These are phyloP conservation scores for Annulohypoxylon moriforme DNA, from an alignment of 495 filamentous ascomycete genomes.

Conservation along the genomic window DNA sequence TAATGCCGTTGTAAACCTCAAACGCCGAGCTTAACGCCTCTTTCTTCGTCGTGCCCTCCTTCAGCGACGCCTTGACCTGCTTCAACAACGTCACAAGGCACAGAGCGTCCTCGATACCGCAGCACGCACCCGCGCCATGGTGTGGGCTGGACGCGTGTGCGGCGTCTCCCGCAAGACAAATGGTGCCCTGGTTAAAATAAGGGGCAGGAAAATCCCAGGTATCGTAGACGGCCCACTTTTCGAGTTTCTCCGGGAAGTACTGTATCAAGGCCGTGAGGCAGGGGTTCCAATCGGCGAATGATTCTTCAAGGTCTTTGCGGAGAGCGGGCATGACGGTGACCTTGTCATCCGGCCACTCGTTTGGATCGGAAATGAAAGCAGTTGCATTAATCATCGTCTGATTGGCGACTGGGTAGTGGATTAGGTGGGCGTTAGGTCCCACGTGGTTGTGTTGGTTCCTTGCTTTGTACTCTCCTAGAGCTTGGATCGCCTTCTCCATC, in stretches of 20 bases:
- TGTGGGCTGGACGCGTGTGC: slow-evolving; percentile 57
- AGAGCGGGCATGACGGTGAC: slow-evolving; percentile 53
- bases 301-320: slow-evolving; percentile 38
- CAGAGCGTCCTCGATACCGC: slow-evolving; percentile 55
- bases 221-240: slow-evolving; percentile 57
- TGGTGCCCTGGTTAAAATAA: slow-evolving; percentile 43
- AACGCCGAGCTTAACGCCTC: slow-evolving; percentile 21
- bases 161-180: slow-evolving; percentile 54
- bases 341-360: slow-evolving; percentile 53
- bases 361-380: slow-evolving; percentile 55
- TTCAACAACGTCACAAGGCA: slow-evolving; percentile 35
- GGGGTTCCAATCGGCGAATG: slow-evolving; percentile 45
- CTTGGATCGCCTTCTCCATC: slow-evolving; percentile 60
- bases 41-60: slow-evolving; percentile 9
- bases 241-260: slow-evolving; percentile 46
- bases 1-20: slow-evolving; percentile 33
- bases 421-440: slow-evolving; percentile 58
- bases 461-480: slow-evolving; percentile 61
- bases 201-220: slow-evolving; percentile 49
- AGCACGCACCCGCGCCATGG: slow-evolving; percentile 57
- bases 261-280: slow-evolving; percentile 37
- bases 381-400: slow-evolving; percentile 60
- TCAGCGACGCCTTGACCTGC: slow-evolving; percentile 11
- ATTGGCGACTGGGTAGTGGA: slow-evolving; percentile 62
- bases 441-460: slow-evolving; percentile 58